Base-by-base conservation (phyloP, 306 rosid species). In the Argentina anserina region DNA sequence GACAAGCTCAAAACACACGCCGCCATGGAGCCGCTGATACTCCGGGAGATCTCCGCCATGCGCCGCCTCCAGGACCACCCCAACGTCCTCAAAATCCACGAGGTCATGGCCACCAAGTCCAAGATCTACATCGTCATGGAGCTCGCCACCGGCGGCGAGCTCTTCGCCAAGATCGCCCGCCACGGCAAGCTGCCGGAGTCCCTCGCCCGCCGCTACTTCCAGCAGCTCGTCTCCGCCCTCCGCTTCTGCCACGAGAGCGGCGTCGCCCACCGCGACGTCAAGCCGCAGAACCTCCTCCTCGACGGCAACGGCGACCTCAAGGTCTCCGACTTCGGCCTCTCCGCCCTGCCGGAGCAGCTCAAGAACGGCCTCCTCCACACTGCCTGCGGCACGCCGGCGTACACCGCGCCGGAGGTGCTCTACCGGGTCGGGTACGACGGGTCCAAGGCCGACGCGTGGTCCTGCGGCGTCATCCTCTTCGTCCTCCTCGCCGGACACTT, bases 341-440 rank as follows among this genome's bases (percentile, higher is more conserved):
- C 97, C 4, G 97, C 98, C 0, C 43, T 93, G 0, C 98, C 98
- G 1, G 97, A 91, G 18, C 97, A 90, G 73, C 73, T 86, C 0
- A 80, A 77, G 5, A 69, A 93, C 84, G 97, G 91, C 2, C 68
- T 89, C 59, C 96, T 93, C 7, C 96, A 89, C 72, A 93, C 98
- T 1, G 94, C 98, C 0, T 93, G 98, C 9, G 97, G 98, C 2
- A 93, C 98, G 0, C 97, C 97, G 21, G 94, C 98, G 1, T 93
- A 89, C 76, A 86, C 97, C 0, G 94, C 97, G 2, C 98, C 98
- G 20, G 97, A 93, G 85, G 85, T 93, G 0, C 81, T 93, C 8
- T 29, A 79, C 52, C 82, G 91, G 65, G 71, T 69, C 11, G 83
- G 93, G 39, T 91, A 91, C 85, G 97, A 93, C 62, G 98, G 97